Percentiles rank a stretch among this genome's conserved stretches.
phyloP scores from a whole-genome alignment of 768 basidiomycete species.

The Scleroderma citrinum region DNA sequence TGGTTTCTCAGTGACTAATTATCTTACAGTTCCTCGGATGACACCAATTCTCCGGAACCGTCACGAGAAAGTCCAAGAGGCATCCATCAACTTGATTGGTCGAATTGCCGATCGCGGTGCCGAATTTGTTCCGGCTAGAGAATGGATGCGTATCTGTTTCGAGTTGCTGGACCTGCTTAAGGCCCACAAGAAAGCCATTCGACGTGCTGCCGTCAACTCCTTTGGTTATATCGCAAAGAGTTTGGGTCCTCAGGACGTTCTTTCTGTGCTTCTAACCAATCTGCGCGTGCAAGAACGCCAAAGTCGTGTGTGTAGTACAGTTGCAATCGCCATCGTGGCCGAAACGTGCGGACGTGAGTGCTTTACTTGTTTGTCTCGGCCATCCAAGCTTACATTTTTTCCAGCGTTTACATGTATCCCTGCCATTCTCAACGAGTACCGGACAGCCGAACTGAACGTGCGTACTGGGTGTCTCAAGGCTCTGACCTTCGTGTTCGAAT shows the following conservation, averaged over 20 bases:
- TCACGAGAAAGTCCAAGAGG: constrained; percentile 99
- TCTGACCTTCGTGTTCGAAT: constrained; percentile 98
- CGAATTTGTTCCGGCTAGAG: constrained; percentile 95
- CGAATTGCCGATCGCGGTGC: constrained; percentile 99
- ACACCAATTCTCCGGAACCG: constrained; percentile 99
- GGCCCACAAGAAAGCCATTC: constrained; percentile 98
- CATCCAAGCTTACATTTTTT: constrained; percentile 9
- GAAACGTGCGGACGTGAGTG: constrained; percentile 78
- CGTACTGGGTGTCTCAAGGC: constrained; percentile 98
- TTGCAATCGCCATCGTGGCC: constrained; percentile 94
- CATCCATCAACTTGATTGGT: constrained; percentile 98
- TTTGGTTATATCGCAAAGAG: constrained; percentile 99
- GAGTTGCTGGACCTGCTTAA: constrained; percentile 95
- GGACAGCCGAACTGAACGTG: constrained; percentile 96
- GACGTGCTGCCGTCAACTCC: constrained; percentile 97
- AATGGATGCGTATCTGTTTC: constrained; percentile 99
- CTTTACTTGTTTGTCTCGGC: background rate
- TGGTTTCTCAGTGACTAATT: background rate
- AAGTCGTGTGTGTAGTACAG: constrained; percentile 96
- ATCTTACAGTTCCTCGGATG: constrained; percentile 87
- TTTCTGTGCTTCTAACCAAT: constrained; percentile 93
- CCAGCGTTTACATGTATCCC: constrained; percentile 96
- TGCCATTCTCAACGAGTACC: constrained; percentile 96
- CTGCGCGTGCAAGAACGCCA: constrained; percentile 98
- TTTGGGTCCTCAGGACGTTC: constrained; percentile 96